Evolutionary conservation across 169 alveolate species (phyloP), one percentile per base, ranked within the genome.

Genomic region (Plasmodium reichenowi): DNA sequence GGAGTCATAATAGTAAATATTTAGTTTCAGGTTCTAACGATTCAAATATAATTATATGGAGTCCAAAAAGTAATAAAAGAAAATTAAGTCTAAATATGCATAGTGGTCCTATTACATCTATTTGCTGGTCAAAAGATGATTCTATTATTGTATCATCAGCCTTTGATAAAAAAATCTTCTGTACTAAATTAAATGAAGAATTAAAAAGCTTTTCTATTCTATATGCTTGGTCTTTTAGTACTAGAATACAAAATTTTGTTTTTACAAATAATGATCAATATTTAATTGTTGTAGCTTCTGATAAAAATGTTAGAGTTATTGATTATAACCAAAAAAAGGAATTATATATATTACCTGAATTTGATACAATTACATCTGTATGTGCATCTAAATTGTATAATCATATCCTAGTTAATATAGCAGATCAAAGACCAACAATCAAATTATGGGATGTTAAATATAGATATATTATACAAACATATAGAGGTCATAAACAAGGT

Each of bases 401-500:
- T 66, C 95, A 93, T 85, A 90, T 94, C 24, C 68, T 94, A 68
- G 94, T 94, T 17, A 93, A 93, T 88, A 93, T 93, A 47, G 89
- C 96, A 4, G 95, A 93, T 29, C 93, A 78, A 80, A 60, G 64
- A 73, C 97, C 97, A 17, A 92, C 91, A n/a, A 75, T 94, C 43
- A 87, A 95, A 15, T 93, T 94, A 50, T 94, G 97, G 97, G 96
- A 94, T 71, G 59, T 93, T 45, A 93, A 91, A 60, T 92, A 89
- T 22, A 74, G 96, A 12, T 66, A 94, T 17, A 75, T 93, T 45
- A 78, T 95, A 8, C 96, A 95, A 93, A 92, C 95, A 1, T 96
- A 96, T 88, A 92, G 95, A 47, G 98, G 98, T 32, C 97, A 96
- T 86, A 75, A 93, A 22, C 96, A 94, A 88, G 96, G 96, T 9